Base-by-base conservation (phyloP, 345 rosid species). In the Corchorus capsularis region DNA sequence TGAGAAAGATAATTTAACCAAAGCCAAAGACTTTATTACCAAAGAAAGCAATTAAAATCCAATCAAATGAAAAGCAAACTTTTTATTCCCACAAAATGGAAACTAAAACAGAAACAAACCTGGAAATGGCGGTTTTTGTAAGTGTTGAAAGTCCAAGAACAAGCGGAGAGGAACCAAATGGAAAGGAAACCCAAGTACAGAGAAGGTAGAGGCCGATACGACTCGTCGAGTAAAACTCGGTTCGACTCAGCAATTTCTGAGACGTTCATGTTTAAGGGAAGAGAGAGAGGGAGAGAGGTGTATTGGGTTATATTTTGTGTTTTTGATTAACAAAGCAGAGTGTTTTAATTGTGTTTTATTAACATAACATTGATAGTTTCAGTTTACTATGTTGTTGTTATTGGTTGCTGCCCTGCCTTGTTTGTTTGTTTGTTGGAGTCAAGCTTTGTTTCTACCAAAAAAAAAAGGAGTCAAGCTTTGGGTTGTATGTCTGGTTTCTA, bases 101-200 rank as follows among this genome's bases (percentile, higher is more conserved):
- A 55, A 64, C 9, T 9, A 0, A 63, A 70, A 74, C 46, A 43
- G 47, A 43, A 43, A 43, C 3, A 52, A 75, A 89, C 95, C 97
- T 87, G 97, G 85, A 84, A 87, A 62, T 88, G 92, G 69, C 95
- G 90, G 82, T 87, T 94, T 72, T 83, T 87, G 80, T 87, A 94
- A 75, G 97, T 93, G 86, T 91, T 89, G 81, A 88, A 73, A 77
- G 98, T 88, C 97, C 98, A 94, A 43, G 87, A 91, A 77, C 86
- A 89, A 87, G 94, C 93, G 66, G 92, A 93, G 82, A 94, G 63
- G 79, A 88, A 79, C 97, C 97, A 94, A 69, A 94, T 79, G 63
- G 78, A 80, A 45, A 93, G 84, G 69, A 94, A 88, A 32, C 88
- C 85, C 57, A 93, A 77, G 88, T 93, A 89, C 63, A 93, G 86